Evolutionary conservation across 352 stramenopile genomes (phyloP).

Genomic region (Plasmopara muralis): DNA sequence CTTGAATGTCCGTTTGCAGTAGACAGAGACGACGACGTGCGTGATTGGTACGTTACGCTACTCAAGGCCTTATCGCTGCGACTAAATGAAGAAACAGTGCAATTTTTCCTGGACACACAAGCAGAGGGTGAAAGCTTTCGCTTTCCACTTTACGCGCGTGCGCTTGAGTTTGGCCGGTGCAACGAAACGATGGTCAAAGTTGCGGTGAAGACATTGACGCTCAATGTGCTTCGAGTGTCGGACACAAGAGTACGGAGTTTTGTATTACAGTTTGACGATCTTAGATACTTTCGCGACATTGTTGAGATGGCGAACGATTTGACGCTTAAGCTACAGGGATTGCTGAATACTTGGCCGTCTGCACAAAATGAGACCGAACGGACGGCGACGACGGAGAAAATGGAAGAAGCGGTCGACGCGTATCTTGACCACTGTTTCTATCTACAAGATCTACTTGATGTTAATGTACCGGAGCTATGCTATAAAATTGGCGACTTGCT

Average conservation of each 20-base stretch:
- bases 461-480: constrained; percentile 76
- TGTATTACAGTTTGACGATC: constrained; percentile 60
- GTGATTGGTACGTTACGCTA: constrained; percentile 85
- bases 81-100: constrained; percentile 84
- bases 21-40: constrained; percentile 72
- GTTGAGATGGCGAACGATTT: constrained; percentile 70
- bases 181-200: constrained; percentile 82
- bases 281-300: constrained; percentile 78
- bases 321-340: constrained; percentile 64
- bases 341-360: constrained; percentile 56
- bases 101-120: constrained; percentile 82
- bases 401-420: constrained; percentile 71
- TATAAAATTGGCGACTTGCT: constrained; percentile 74
- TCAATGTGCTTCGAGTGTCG: constrained; percentile 76
- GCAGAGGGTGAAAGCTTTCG: constrained; percentile 15
- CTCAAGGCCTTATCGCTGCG: constrained; percentile 82
- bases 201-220: constrained; percentile 80
- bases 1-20: constrained; percentile 74
- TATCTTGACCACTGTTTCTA: constrained; percentile 86
- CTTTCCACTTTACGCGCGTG: constrained; percentile 74
- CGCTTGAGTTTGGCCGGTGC: constrained; percentile 62
- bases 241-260: constrained; percentile 74
- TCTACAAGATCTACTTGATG: constrained; percentile 76
- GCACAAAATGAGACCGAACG: constrained; percentile 5
- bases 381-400: constrained; percentile 48